Evolutionary conservation across 768 basidiomycete genomes (phyloP), one percentile per base, ranked within the genome.

Genomic region (Lentinula raphanica): DNA sequence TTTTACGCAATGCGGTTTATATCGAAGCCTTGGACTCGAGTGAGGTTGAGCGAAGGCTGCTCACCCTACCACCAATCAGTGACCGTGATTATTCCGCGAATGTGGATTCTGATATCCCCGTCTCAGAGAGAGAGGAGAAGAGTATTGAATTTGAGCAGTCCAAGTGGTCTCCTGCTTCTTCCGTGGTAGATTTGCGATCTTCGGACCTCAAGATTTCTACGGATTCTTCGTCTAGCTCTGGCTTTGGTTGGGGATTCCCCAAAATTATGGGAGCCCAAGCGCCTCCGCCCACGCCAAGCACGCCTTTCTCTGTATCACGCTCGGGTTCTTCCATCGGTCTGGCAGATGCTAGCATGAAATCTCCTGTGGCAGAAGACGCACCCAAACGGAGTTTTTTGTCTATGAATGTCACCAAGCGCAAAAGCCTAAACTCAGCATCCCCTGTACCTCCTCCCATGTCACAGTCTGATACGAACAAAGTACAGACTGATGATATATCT

Each of bases 121-220:
- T 11, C n/a, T 15, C 35, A 5, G 51, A 53, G 32, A 40, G 19
- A 19, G 25, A 23, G 3, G 39, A 39, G 19, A 42, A 56, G 11
- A 12, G 29, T 21, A 19, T 6, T 5, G 32, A 46, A 44, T 28
- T 31, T 11, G 44, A 21, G 28, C 54, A 31, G 13, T 56, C 54
- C 9, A 42, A 44, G n/a, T 56, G 54, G 54, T 44, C 54, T 17
- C 54, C 54, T 23, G 54, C 54, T 11, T 56, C 54, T 23, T 56
- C 54, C 13, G 44, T 56, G 27, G 42, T 56, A 5, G 40, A 56
- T 28, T 35, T 56, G 21, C 36, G 54, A 31, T 32, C 31, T 23
- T 19, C 23, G 21, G 39, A 15, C 12, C 29, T 38, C 31, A 25
- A 19, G 17, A 56, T n/a, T 15, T 46, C 54, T 28, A 19, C 42